Evolutionary conservation across 2,329 filamentous ascomycete genomes (phyloP).

Genomic region (Microcera coccophila): DNA sequence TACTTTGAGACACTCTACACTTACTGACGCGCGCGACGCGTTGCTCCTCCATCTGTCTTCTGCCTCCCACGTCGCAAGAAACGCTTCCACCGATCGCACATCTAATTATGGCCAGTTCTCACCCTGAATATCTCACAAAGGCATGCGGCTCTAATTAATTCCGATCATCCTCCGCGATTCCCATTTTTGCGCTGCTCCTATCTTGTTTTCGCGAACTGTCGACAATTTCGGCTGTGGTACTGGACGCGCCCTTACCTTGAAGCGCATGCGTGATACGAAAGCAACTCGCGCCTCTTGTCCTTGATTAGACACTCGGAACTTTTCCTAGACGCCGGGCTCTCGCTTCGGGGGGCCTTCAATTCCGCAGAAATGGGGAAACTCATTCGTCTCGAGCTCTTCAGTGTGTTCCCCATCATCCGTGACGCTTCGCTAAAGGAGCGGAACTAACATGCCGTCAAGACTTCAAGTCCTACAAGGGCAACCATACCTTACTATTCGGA

Average conservation of each 20-base stretch:
- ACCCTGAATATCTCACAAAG: neutral
- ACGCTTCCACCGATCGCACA: neutral
- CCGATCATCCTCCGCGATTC: too few relatives aligned
- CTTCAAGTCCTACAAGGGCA: conserved; percentile 99
- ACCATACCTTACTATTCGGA: conserved; percentile 89
- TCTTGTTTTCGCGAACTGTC: too few relatives aligned
- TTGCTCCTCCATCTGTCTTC: neutral
- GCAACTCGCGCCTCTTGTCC: too few relatives aligned
- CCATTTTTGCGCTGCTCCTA: too few relatives aligned
- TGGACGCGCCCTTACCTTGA: conserved; percentile 19
- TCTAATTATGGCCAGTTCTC: neutral
- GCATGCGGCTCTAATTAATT: neutral
- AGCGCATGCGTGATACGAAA: conserved; percentile 21
- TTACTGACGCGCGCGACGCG: conserved; percentile 2
- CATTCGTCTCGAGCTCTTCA: conserved; percentile 89
- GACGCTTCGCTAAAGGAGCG: neutral
- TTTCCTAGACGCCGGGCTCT: too few relatives aligned
- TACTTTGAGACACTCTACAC: too few relatives aligned
- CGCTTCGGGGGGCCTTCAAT: conserved; percentile 8
- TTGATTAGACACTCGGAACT: too few relatives aligned
- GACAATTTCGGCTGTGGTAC: conserved; percentile 16
- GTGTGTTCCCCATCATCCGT: conserved; percentile 47
- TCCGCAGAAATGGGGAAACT: conserved; percentile 87
- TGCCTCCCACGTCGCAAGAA: neutral
- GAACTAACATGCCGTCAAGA: conserved; percentile 49